A percentile compares a stretch with the other conserved stretches of the same genome.
These are phyloP conservation scores for Cordyceps militaris DNA, from an alignment of 2,329 filamentous ascomycete genomes.

Conservation along the genomic window DNA sequence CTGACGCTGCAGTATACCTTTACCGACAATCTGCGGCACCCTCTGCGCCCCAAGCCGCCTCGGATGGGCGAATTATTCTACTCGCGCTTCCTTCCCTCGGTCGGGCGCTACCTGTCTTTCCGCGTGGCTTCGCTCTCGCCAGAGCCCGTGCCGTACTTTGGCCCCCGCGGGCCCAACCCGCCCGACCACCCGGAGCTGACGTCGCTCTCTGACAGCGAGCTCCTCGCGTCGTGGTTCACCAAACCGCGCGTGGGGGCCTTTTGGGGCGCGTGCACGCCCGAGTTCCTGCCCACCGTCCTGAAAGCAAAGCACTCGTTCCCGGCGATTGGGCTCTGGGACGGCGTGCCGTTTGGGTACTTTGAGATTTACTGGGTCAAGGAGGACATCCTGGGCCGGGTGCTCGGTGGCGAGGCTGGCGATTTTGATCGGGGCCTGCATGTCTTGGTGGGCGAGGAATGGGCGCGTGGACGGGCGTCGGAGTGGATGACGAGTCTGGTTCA, in stretches of 20 bases:
- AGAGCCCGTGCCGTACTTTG: constrained; percentile 56
- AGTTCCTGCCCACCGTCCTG: constrained; percentile 62
- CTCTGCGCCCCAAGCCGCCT: constrained; percentile 78
- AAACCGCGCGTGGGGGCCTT: constrained; percentile 75
- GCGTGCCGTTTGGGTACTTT: constrained; percentile 92
- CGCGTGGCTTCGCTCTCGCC: constrained; percentile 68
- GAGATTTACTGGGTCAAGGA: constrained; percentile 99
- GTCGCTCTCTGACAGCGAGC: constrained; percentile 43
- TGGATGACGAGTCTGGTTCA: constrained; percentile 89
- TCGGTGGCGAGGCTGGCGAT: constrained; percentile 61
- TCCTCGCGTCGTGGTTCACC: constrained; percentile 84
- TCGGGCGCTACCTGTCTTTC: constrained; percentile 81
- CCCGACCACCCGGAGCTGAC: constrained; percentile 34
- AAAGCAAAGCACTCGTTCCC: constrained; percentile 73
- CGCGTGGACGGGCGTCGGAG: constrained; percentile 68
- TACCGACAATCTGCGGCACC: constrained; percentile 74
- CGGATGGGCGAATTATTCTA: constrained; percentile 91
- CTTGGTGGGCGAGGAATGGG: constrained; percentile 87
- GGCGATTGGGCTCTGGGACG: constrained; percentile 88
- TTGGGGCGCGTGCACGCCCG: constrained; percentile 64
- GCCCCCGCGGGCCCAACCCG: constrained; percentile 42
- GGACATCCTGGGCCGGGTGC: constrained; percentile 64
- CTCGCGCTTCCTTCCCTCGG: constrained; percentile 73
- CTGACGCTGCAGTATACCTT: constrained; percentile 73
- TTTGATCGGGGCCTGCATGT: constrained; percentile 88